phyloP scores from a whole-genome alignment of 768 basidiomycete species.

The Suillus clintonianus region DNA sequence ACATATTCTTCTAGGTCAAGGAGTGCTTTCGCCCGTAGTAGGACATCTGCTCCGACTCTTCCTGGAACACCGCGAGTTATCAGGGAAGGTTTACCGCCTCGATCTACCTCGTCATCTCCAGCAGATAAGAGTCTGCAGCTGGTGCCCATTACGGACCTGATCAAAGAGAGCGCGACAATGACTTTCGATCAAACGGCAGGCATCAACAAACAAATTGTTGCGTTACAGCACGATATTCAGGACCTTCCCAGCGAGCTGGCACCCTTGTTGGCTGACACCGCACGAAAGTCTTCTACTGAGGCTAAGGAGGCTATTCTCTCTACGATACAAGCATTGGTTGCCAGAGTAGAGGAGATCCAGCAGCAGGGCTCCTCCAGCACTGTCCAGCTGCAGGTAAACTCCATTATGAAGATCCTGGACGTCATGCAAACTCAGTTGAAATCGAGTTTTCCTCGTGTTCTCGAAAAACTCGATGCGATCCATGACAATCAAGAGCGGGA shows the following conservation, averaged over 20 bases:
- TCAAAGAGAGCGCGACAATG: conserved; percentile 36
- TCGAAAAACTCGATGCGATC: conserved; percentile 34
- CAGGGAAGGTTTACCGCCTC: conserved; percentile 18
- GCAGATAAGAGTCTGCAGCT: conserved; percentile 18
- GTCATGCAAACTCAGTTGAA: conserved; percentile 43
- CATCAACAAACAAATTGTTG: conserved; percentile 33
- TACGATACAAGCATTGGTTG: conserved; percentile 8
- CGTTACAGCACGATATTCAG: conserved; percentile 33
- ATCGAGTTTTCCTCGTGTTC: conserved; percentile 37
- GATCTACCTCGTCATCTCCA: conserved; percentile 10
- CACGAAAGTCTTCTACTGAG: neutral
- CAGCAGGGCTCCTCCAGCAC: conserved; percentile 12
- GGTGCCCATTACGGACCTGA: conserved; percentile 32
- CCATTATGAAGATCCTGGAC: conserved; percentile 37
- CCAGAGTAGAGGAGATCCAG: conserved; percentile 19
- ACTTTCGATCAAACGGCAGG: conserved; percentile 38
- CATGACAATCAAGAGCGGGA: conserved; percentile 15
- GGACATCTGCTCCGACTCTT: neutral
- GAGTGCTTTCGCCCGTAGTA: conserved; percentile 21
- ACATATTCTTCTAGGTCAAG: conserved; percentile 13
- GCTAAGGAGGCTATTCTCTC: conserved; percentile 2
- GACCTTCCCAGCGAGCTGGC: conserved; percentile 29
- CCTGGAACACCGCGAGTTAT: neutral
- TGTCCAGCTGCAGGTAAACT: conserved; percentile 15
- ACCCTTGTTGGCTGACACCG: conserved; percentile 10